Evolutionary conservation across 2,329 filamentous ascomycete species (phyloP).

Genomic region (Bimuria novae-zelandiae): DNA sequence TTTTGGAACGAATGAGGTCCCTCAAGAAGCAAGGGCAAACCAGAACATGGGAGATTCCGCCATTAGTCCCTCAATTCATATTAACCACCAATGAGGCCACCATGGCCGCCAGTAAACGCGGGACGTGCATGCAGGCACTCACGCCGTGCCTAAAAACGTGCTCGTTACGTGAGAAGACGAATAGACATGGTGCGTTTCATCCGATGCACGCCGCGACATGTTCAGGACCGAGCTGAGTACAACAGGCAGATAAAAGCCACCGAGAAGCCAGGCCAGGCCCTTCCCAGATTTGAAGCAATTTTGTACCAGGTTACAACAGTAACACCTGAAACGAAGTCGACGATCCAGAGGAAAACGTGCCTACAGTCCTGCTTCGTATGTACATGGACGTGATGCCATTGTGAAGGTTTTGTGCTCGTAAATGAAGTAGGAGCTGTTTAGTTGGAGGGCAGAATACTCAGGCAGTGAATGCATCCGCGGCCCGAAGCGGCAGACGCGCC

Average conservation of each 20-base stretch:
- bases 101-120: neutral
- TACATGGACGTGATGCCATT: too few species aligned
- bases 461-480: neutral
- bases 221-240: neutral
- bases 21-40: constrained; percentile 8
- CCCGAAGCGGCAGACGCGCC: constrained; percentile 1
- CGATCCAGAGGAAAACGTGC: too few species aligned
- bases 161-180: neutral
- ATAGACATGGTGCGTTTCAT: neutral
- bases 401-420: too few species aligned
- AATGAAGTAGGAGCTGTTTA: neutral
- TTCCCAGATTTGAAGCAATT: neutral
- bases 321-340: too few species aligned
- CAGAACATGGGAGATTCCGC: constrained; percentile 9
- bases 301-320: constrained; percentile 4
- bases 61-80: constrained; percentile 2
- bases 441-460: neutral
- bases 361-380: too few species aligned
- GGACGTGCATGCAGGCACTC: constrained; percentile 13
- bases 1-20: constrained; percentile 6
- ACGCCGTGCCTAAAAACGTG: constrained; percentile 7
- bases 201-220: neutral
- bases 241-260: neutral
- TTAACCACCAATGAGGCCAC: constrained; percentile 19
- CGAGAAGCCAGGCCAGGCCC: neutral